A percentile compares a stretch with the other conserved stretches of the same genome.
These are phyloP conservation scores for Ascoidea tarda DNA, from an alignment of 805 yeast species.

Conservation along the genomic window DNA sequence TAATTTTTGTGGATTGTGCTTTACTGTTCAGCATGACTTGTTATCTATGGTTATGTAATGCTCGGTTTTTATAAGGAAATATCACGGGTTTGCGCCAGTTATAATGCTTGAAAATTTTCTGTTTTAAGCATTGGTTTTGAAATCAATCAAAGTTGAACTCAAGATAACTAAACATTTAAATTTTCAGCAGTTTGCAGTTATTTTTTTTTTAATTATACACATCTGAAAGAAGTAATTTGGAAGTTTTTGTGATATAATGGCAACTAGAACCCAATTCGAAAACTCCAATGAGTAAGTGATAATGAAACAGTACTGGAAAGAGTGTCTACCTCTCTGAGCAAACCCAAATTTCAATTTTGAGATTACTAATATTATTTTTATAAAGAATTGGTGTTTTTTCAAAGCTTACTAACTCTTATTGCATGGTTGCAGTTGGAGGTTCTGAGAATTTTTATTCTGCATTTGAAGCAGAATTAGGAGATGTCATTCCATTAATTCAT, in stretches of 20 bases:
- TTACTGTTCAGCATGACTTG: too few relatives aligned
- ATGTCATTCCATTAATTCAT: conserved; percentile 90
- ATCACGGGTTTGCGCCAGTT: too few relatives aligned
- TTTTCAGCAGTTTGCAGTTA: background rate
- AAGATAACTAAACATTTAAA: background rate
- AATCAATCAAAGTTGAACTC: background rate
- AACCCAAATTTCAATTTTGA: conserved; percentile 24
- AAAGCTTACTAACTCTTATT: conserved; percentile 90
- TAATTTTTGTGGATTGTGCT: too few relatives aligned
- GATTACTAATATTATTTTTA: conserved; percentile 5
- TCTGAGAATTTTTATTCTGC: conserved; percentile 83
- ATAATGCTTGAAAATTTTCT: too few relatives aligned
- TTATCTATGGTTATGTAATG: too few relatives aligned
- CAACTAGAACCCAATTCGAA: conserved; percentile 67
- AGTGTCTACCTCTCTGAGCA: conserved; percentile 20
- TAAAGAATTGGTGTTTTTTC: conserved; percentile 73
- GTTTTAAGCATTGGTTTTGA: too few relatives aligned
- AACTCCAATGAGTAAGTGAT: conserved; percentile 47
- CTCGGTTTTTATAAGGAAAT: too few relatives aligned
- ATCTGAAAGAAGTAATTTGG: background rate
- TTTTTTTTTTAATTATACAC: conserved; percentile 18
- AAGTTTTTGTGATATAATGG: conserved; percentile 24
- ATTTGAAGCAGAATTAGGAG: conserved; percentile 95
- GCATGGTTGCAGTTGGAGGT: conserved; percentile 94
- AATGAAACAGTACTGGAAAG: too few relatives aligned